These are phyloP conservation scores for Backusella parvicylindrica DNA, from an alignment of 192 early-diverging fungal species.

Conservation along the genomic window DNA sequence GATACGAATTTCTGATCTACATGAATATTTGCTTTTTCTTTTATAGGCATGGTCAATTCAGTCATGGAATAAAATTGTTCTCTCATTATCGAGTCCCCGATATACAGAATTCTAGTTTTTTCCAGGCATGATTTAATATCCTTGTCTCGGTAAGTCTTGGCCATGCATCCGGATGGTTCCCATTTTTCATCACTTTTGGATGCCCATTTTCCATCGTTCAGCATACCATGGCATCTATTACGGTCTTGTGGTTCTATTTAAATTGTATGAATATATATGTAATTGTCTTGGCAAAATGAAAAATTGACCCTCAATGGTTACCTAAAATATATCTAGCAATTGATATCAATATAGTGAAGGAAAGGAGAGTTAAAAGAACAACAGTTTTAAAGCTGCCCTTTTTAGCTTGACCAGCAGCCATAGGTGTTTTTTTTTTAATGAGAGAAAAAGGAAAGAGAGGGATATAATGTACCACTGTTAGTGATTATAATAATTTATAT, in stretches of 20 bases:
- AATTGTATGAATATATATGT: not conserved
- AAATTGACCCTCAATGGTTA: not conserved
- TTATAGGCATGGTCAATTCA: slow-evolving; percentile 25
- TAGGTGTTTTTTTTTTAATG: not conserved
- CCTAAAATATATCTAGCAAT: not conserved
- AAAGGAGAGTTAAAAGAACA: slow-evolving; percentile 1
- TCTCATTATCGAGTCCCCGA: slow-evolving; percentile 70
- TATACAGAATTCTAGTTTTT: slow-evolving; percentile 47
- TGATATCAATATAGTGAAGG: not conserved
- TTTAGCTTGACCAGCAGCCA: not conserved
- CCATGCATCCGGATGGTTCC: slow-evolving; percentile 61
- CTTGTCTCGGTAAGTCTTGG: slow-evolving; percentile 43
- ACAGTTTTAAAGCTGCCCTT: not conserved
- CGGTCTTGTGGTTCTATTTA: slow-evolving; percentile 37
- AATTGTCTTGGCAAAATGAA: not conserved
- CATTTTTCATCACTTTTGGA: slow-evolving; percentile 41
- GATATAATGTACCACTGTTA: not conserved
- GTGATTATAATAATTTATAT: not conserved
- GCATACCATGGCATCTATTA: slow-evolving; percentile 39
- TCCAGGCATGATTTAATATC: slow-evolving; percentile 45
- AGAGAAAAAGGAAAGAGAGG: not conserved
- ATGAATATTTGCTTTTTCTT: slow-evolving; percentile 15
- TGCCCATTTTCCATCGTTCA: slow-evolving; percentile 54
- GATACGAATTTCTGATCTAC: slow-evolving; percentile 6
- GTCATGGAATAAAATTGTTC: slow-evolving; percentile 56